These are phyloP conservation scores for Claviceps sp. DNA, from an alignment of 2,329 filamentous ascomycete genomes.

Conservation along the genomic window DNA sequence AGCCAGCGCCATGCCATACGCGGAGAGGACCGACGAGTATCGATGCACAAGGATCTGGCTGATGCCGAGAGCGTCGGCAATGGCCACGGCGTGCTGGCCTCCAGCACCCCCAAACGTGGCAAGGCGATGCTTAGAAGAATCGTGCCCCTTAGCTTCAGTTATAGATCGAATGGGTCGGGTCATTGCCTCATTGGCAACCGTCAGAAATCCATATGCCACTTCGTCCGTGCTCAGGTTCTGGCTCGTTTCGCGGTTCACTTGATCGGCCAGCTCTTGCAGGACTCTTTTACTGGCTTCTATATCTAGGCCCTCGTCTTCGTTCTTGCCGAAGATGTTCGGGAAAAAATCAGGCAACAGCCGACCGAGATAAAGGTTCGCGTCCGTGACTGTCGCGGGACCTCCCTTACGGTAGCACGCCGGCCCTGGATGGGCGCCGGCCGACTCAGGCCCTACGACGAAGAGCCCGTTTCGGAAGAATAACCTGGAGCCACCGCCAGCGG, in stretches of 20 bases:
- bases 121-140: constrained; percentile 21
- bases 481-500: constrained; percentile 59
- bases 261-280: constrained; percentile 26
- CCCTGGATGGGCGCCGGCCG: constrained; percentile 56
- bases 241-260: constrained; percentile 22
- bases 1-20: constrained; percentile 32
- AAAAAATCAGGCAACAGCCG: constrained; percentile 50
- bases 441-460: constrained; percentile 61
- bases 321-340: constrained; percentile 40
- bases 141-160: constrained; percentile 22
- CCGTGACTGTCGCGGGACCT: constrained; percentile 57
- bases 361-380: constrained; percentile 58
- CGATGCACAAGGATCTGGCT: constrained; percentile 28
- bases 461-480: constrained; percentile 60
- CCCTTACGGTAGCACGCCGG: constrained; percentile 63
- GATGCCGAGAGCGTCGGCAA: constrained; percentile 30
- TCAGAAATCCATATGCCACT: constrained; percentile 23
- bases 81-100: constrained; percentile 30
- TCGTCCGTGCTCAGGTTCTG: constrained; percentile 20
- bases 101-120: constrained; percentile 26
- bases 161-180: constrained; percentile 21
- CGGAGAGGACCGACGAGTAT: constrained; percentile 32
- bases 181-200: constrained; percentile 25
- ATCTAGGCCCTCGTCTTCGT: constrained; percentile 20
- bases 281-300: constrained; percentile 24